phyloP scores from a whole-genome alignment of 306 rosid genomes.

The Acacia melanoxylon region DNA sequence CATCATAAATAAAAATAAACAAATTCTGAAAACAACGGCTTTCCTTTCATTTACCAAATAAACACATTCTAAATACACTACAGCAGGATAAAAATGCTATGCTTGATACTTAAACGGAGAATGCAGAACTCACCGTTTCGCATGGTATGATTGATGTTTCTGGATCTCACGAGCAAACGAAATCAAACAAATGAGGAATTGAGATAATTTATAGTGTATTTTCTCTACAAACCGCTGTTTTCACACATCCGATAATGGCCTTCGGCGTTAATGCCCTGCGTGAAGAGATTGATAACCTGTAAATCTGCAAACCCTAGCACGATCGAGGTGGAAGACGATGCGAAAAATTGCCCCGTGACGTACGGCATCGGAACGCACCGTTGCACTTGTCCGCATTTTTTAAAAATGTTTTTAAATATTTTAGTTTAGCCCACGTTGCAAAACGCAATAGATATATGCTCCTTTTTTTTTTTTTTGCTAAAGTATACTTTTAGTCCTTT shows the following conservation, averaged over 20 bases:
- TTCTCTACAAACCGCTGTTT: neutral
- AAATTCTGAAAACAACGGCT: neutral
- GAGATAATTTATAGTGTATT: neutral
- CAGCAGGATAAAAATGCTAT: neutral
- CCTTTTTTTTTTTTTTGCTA: no score
- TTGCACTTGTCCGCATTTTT: neutral
- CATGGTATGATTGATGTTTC: neutral
- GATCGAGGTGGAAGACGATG: neutral
- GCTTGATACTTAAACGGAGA: neutral
- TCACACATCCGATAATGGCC: neutral
- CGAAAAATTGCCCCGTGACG: neutral
- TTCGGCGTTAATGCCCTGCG: neutral
- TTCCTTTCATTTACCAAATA: neutral
- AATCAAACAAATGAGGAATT: neutral
- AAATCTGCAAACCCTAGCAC: conserved; percentile 7
- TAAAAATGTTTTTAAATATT: neutral
- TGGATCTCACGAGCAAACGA: neutral
- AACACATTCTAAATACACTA: neutral
- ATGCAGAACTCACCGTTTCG: neutral
- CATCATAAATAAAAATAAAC: neutral
- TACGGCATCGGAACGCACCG: neutral
- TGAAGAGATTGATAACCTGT: neutral
- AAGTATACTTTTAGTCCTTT: no score
- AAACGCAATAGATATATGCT: no score
- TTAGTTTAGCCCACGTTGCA: neutral